Conservation (phyloP, 2,329 filamentous ascomycete genomes). For the Xylariaceae sp. region DNA sequence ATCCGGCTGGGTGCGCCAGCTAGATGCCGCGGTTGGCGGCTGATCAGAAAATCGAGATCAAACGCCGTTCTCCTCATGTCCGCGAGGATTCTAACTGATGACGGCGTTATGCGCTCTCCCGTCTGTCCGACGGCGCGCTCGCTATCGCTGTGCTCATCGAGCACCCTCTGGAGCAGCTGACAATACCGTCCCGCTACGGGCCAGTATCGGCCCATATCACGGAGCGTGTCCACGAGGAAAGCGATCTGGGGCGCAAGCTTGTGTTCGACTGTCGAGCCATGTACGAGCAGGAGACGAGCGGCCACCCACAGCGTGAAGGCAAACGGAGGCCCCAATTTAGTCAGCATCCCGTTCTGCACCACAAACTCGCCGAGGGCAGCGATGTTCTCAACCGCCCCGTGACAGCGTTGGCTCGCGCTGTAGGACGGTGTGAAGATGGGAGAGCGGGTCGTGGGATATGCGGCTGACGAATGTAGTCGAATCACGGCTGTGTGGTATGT, state of each 20-base stretch:
- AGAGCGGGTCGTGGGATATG: slow-evolving; percentile 87
- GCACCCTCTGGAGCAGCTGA: slow-evolving; percentile 77
- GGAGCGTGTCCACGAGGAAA: slow-evolving; percentile 82
- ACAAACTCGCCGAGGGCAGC: slow-evolving; percentile 81
- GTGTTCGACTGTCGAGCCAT: slow-evolving; percentile 87
- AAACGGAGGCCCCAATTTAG: slow-evolving; percentile 86
- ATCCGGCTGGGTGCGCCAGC: slow-evolving; percentile 51
- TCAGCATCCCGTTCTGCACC: slow-evolving; percentile 73
- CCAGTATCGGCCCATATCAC: slow-evolving; percentile 84
- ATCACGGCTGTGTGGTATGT: slow-evolving; percentile 92
- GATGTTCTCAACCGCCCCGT: slow-evolving; percentile 83
- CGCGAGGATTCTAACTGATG: slow-evolving; percentile 83
- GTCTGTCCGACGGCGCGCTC: slow-evolving; percentile 61
- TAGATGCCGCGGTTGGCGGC: slow-evolving; percentile 71
- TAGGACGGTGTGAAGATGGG: slow-evolving; percentile 90
- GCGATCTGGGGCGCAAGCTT: slow-evolving; percentile 80
- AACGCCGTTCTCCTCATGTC: slow-evolving; percentile 93
- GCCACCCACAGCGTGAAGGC: slow-evolving; percentile 94
- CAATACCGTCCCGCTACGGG: slow-evolving; percentile 85
- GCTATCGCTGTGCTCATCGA: slow-evolving; percentile 84
- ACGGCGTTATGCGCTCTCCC: slow-evolving; percentile 78
- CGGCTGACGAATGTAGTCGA: slow-evolving; percentile 87
- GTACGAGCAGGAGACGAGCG: slow-evolving; percentile 83
- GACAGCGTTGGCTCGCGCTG: slow-evolving; percentile 82
- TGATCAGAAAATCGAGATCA: slow-evolving; percentile 89